Base-by-base conservation (phyloP, 2,329 filamentous ascomycete genomes). In the Fusarium sp. region DNA sequence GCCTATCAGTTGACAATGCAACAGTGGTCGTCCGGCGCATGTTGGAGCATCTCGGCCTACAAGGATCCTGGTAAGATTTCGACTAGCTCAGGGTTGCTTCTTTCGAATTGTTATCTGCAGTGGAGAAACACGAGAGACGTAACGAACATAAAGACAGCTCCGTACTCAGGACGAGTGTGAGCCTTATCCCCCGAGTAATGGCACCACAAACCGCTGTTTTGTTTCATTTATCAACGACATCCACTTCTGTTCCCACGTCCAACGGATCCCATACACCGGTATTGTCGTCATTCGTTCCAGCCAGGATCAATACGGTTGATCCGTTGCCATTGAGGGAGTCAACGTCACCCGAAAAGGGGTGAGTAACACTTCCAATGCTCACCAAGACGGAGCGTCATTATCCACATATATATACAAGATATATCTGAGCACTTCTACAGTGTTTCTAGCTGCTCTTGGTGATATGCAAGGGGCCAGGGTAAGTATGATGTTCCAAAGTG, bases 201-300 rank as follows among this genome's bases (percentile, higher is more conserved):
- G 64, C 63, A 2, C 38, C 51, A 26, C 57, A 65, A 15, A 67
- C 53, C 6, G 65, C 61, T 3, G 65, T 65, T 41, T 62, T 51
- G n/a, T 40, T 55, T 54, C 57, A 60, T 6, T 38, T 19, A 35
- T 67, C 61, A n/a, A 34, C 31, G 8, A 45, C 38, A 49, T 68
- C 34, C 9, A 67, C 38, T 5, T 56, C 42, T 7, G 61, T 64
- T 3, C 65, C 65, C n/a, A 53, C 63, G 32, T 64, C 38, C 11
- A 68, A 29, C 4, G 65, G 57, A n/a, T 52, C 35, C 26, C 19
- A 28, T 7, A 67, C 58, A 29, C 57, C 53, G 38, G 42, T 42
- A 7, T 38, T 25, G 24, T 49, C 49, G 13, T 61, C 65, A n/a
- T 39, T 47, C 9, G 43, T 42, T 32, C 60, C 60, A 12, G 63